Percentiles rank a stretch among this genome's conserved stretches.
These are phyloP conservation scores for Sugiyamaella xylanicola DNA, from an alignment of 1,139 yeast genomes.

Conservation along the genomic window DNA sequence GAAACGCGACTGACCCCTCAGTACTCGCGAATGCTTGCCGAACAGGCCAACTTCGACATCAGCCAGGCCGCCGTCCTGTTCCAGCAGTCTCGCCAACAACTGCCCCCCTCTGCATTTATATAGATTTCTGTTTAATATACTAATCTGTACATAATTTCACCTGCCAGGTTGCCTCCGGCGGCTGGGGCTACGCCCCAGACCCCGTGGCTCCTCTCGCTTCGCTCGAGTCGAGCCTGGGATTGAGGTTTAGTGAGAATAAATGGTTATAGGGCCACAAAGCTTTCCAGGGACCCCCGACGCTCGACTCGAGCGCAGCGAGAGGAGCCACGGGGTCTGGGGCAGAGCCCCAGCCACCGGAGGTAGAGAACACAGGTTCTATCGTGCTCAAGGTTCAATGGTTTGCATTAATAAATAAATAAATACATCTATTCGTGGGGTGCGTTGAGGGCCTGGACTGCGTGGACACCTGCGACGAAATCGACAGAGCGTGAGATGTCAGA, in stretches of 20 bases:
- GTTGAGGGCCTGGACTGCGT: slow-evolving; percentile 1
- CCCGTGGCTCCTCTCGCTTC: no score
- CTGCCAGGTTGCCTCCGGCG: not conserved
- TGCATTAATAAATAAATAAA: not conserved
- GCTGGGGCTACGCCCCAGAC: not conserved
- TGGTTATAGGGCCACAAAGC: no score
- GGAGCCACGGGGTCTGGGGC: slow-evolving; percentile 3
- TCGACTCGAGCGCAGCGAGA: not conserved
- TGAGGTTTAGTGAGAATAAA: no score
- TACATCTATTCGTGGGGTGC: no score
- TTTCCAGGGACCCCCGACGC: no score
- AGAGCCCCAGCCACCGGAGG: slow-evolving; percentile 5
- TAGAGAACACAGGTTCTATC: no score
- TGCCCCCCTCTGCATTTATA: slow-evolving; percentile 62
- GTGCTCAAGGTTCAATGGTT: no score
- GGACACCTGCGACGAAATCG: slow-evolving; percentile 17
- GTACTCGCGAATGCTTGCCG: slow-evolving; percentile 80
- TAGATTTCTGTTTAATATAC: slow-evolving; percentile 10
- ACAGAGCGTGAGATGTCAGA: slow-evolving; percentile 19
- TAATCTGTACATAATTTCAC: no score
- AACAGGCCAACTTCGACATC: slow-evolving; percentile 86
- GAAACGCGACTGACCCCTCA: slow-evolving; percentile 79
- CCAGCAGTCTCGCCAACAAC: slow-evolving; percentile 57
- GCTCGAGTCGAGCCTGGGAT: no score
- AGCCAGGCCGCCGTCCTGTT: slow-evolving; percentile 71